Percentiles rank a stretch among this genome's conserved stretches.
These are phyloP conservation scores for Cerrena zonata DNA, from an alignment of 1,284 basidiomycete species.

Conservation along the genomic window DNA sequence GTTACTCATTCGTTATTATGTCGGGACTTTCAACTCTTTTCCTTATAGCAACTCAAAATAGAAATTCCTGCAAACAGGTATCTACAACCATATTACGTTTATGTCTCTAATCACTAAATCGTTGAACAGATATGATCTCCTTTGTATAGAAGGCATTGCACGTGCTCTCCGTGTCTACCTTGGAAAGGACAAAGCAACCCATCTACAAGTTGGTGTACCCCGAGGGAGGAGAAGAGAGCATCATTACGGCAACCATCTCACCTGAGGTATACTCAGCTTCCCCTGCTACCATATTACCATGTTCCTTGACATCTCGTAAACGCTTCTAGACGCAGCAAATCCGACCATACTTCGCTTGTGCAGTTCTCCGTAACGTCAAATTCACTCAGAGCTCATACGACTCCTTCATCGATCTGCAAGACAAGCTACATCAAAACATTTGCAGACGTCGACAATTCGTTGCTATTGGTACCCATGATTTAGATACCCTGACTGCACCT, in stretches of 20 bases:
- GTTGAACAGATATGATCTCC: constrained; percentile 81
- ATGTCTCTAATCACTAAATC: neutral
- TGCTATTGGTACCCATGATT: constrained; percentile 95
- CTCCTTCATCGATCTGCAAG: constrained; percentile 97
- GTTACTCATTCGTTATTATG: neutral
- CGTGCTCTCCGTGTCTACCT: constrained; percentile 86
- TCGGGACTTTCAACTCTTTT: neutral
- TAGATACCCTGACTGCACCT: constrained; percentile 82
- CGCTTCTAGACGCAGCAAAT: constrained; percentile 77
- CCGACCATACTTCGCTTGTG: constrained; percentile 87
- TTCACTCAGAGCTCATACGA: constrained; percentile 89
- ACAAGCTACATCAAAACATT: constrained; percentile 96
- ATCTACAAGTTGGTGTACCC: constrained; percentile 70
- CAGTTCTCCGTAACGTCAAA: constrained; percentile 83
- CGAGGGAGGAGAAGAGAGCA: constrained; percentile 53
- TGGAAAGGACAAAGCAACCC: constrained; percentile 61
- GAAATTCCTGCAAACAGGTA: constrained; percentile 94
- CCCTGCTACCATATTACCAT: neutral
- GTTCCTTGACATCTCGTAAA: neutral
- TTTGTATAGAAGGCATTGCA: constrained; percentile 95
- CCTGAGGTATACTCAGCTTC: constrained; percentile 53
- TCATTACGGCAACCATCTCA: constrained; percentile 65
- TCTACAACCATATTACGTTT: constrained; percentile 11
- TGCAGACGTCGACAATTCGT: constrained; percentile 88
- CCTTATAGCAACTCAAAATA: constrained; percentile 86